Evolutionary conservation across 1,284 basidiomycete species (phyloP).

Genomic region (Pseudozyma tsukubaensis): DNA sequence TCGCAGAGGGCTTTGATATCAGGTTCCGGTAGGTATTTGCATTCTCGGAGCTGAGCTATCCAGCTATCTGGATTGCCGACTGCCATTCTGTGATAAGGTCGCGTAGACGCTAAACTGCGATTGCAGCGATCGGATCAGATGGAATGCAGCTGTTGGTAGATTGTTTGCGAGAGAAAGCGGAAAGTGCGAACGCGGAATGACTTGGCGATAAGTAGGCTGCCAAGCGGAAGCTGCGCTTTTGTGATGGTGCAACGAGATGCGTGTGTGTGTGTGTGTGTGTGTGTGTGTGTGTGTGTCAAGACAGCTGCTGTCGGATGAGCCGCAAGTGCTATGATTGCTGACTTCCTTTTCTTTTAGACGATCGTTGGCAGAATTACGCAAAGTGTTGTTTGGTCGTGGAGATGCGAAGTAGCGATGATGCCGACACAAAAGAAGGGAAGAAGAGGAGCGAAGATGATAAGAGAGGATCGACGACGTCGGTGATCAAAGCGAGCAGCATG

Average conservation of each 20-base stretch:
- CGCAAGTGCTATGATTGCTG: too few relatives aligned
- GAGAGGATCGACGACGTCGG: too few relatives aligned
- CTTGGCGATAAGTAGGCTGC: background rate
- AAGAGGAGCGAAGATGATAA: too few relatives aligned
- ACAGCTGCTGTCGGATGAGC: too few relatives aligned
- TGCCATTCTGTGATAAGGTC: constrained; percentile 11
- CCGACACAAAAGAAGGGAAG: too few relatives aligned
- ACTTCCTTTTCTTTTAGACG: too few relatives aligned
- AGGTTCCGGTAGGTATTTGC: constrained; percentile 85
- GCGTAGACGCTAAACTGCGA: background rate
- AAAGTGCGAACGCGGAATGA: background rate
- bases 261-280: constrained; percentile 2
- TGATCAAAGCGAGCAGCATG: too few relatives aligned
- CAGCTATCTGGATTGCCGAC: constrained; percentile 63
- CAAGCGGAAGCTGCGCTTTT: constrained; percentile 8
- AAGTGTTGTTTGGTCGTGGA: too few relatives aligned
- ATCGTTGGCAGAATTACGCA: too few relatives aligned
- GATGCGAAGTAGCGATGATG: too few relatives aligned
- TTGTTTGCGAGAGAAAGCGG: background rate
- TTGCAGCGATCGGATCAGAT: background rate
- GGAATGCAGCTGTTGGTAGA: constrained; percentile 3
- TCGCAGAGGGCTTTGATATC: constrained; percentile 93
- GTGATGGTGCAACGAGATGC: background rate
- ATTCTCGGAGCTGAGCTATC: constrained; percentile 78
- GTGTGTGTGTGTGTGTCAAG: background rate